Conservation (phyloP, 306 rosid genomes). For the Luffa acutangula region DNA sequence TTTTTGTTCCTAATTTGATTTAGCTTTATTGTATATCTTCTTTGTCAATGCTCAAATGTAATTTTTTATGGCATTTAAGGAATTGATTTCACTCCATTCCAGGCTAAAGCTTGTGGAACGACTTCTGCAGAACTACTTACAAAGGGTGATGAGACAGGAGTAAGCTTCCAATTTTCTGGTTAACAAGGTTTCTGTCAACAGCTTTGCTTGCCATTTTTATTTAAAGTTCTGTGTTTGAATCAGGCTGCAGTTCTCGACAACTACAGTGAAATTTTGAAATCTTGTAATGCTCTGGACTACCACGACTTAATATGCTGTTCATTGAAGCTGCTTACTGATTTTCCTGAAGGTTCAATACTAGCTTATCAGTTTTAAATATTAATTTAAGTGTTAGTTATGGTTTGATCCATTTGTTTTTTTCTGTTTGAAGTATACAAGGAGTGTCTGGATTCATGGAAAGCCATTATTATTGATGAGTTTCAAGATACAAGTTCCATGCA, state of each 20-base stretch:
- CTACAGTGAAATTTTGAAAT: conserved; percentile 59
- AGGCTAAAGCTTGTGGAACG: conserved; percentile 92
- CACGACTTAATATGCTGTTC: conserved; percentile 90
- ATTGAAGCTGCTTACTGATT: conserved; percentile 67
- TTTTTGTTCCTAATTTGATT: neutral
- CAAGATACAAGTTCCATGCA: conserved; percentile 98
- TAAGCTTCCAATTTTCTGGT: conserved; percentile 37
- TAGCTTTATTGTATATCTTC: neutral
- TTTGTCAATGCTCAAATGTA: neutral
- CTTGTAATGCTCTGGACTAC: conserved; percentile 92
- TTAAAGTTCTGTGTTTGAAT: conserved; percentile 22
- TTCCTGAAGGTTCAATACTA: conserved; percentile 59
- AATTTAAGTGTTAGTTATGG: conserved; percentile 15
- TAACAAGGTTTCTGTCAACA: neutral
- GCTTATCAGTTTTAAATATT: conserved; percentile 1
- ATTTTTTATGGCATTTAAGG: neutral
- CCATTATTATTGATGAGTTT: conserved; percentile 88
- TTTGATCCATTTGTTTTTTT: conserved; percentile 20
- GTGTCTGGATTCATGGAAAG: conserved; percentile 67
- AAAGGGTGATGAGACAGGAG: conserved; percentile 76
- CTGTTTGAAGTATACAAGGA: conserved; percentile 54
- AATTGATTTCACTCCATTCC: conserved; percentile 20
- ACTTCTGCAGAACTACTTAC: conserved; percentile 41
- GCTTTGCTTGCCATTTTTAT: conserved; percentile 17
- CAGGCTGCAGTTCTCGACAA: conserved; percentile 75